These are phyloP conservation scores for Penicillium flavigenum DNA, from an alignment of 495 filamentous ascomycete species.

Conservation along the genomic window DNA sequence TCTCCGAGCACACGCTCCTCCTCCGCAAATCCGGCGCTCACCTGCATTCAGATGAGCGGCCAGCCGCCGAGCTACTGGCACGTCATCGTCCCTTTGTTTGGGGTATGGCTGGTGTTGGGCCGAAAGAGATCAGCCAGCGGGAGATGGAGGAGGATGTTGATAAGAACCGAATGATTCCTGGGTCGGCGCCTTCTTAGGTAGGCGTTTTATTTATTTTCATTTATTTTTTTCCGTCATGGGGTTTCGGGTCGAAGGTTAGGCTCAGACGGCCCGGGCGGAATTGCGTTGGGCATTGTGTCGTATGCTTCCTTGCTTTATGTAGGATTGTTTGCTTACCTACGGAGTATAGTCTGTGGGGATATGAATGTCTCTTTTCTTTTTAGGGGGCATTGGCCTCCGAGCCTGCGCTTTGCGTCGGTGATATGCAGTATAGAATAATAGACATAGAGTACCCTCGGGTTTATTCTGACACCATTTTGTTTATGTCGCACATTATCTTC, in stretches of 20 bases:
- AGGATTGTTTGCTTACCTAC: background rate
- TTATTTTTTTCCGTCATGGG: background rate
- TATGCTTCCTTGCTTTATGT: background rate
- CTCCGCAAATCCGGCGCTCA: conserved; percentile 70
- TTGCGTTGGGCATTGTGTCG: background rate
- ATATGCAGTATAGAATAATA: background rate
- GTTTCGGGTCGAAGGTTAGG: background rate
- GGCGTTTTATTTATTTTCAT: too few species aligned
- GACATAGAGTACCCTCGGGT: background rate
- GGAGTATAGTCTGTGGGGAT: background rate
- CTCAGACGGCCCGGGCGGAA: background rate
- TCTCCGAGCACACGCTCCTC: conserved; percentile 61
- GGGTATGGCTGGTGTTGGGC: conserved; percentile 47
- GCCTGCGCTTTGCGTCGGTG: background rate
- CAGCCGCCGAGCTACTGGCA: conserved; percentile 48
- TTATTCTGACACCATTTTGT: background rate
- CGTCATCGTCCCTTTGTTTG: conserved; percentile 46
- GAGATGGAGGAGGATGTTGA: conserved; percentile 31
- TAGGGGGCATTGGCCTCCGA: background rate
- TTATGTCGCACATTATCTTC: too few species aligned
- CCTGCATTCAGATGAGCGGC: conserved; percentile 63
- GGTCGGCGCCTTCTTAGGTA: conserved; percentile 33
- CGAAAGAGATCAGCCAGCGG: conserved; percentile 36
- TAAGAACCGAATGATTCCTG: conserved; percentile 31
- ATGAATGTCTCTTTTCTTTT: background rate